Evolutionary conservation across 2,329 filamentous ascomycete genomes (phyloP).

Genomic region (Furcasterigmium sp.): DNA sequence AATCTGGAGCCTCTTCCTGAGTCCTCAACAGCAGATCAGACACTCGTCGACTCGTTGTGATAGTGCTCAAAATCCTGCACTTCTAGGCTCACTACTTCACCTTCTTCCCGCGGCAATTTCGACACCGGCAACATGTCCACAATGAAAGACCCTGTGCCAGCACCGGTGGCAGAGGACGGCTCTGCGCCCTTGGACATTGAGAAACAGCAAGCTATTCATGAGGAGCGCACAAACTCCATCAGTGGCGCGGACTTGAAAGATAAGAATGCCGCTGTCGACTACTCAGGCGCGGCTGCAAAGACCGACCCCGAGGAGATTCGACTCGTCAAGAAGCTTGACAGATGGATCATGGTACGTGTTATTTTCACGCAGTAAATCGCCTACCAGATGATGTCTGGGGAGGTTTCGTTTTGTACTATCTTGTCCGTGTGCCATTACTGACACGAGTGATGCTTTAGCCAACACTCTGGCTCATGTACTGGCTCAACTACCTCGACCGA

Average conservation of each 20-base stretch:
- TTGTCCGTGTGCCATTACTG: background rate
- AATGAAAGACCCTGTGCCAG: background rate
- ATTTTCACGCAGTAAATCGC: background rate
- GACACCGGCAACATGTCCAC: constrained; percentile 2
- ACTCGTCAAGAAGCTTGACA: constrained; percentile 31
- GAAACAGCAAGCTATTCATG: constrained; percentile 8
- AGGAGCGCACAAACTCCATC: constrained; percentile 6
- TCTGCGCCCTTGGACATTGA: constrained; percentile 1
- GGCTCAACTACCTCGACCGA: constrained; percentile 17
- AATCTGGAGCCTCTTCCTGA: too few relatives aligned
- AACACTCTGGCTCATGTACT: constrained; percentile 28
- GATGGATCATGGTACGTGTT: constrained; percentile 27
- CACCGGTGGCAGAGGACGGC: background rate
- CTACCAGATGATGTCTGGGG: too few relatives aligned
- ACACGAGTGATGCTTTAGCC: constrained; percentile 14
- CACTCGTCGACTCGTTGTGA: too few relatives aligned
- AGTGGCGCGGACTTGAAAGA: constrained; percentile 4
- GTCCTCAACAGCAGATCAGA: too few relatives aligned
- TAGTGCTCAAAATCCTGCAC: too few relatives aligned
- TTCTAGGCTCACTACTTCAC: too few relatives aligned
- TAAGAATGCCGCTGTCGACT: constrained; percentile 17
- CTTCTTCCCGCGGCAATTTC: background rate
- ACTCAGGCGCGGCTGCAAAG: constrained; percentile 31
- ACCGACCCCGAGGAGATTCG: constrained; percentile 32
- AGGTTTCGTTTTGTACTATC: too few relatives aligned